These are phyloP conservation scores for Penicillium fuscoglaucum DNA, from an alignment of 2,329 filamentous ascomycete species.

Conservation along the genomic window DNA sequence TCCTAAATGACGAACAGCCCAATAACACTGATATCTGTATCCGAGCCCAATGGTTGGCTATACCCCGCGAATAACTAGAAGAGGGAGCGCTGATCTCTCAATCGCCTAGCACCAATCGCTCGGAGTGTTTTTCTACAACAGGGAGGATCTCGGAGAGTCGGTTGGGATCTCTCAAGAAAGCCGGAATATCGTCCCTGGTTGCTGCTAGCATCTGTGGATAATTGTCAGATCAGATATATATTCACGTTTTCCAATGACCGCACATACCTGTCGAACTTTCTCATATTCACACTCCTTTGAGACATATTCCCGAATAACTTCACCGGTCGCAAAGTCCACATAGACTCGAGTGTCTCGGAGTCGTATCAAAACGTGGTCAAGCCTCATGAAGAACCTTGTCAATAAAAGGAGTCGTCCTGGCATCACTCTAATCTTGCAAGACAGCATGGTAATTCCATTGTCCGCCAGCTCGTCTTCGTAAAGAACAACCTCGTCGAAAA, in stretches of 20 bases:
- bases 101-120: conserved; percentile 48
- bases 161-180: conserved; percentile 78
- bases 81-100: conserved; percentile 5
- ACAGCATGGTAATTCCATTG: conserved; percentile 89
- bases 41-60: background rate
- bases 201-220: conserved; percentile 50
- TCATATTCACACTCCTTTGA: conserved; percentile 82
- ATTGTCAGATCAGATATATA: background rate
- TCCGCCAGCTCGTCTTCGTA: conserved; percentile 98
- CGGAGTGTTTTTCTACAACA: conserved; percentile 67
- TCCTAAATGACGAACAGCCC: background rate
- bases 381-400: conserved; percentile 82
- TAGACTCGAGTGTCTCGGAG: conserved; percentile 90
- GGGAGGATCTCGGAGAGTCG: conserved; percentile 68
- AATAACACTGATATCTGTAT: background rate
- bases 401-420: conserved; percentile 82
- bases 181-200: conserved; percentile 70
- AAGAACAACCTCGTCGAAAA: conserved; percentile 93
- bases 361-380: conserved; percentile 85
- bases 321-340: conserved; percentile 76
- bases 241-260: background rate
- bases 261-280: conserved; percentile 67
- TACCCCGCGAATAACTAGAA: background rate
- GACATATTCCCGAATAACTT: conserved; percentile 86
- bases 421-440: conserved; percentile 91